Evolutionary conservation across 2,329 filamentous ascomycete species (phyloP).

Genomic region (Botrytis pseudocinerea): DNA sequence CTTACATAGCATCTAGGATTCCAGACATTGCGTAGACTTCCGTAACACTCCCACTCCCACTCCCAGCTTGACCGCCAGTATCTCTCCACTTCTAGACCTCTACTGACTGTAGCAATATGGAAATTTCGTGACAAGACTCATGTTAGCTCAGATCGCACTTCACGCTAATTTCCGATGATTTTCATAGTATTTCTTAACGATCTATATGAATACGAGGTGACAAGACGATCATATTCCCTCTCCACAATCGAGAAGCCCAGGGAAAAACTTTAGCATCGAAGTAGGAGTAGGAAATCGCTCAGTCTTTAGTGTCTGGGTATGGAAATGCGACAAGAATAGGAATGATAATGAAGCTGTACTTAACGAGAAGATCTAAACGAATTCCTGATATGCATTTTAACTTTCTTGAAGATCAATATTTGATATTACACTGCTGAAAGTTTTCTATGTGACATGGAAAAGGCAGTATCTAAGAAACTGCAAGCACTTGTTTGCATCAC

Average conservation of each 20-base stretch:
- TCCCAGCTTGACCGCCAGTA: neutral
- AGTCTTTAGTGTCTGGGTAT: neutral
- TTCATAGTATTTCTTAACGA: neutral
- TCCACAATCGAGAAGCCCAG: neutral
- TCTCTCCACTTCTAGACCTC: neutral
- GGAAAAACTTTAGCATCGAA: fast-evolving
- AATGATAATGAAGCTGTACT: neutral
- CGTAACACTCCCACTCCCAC: neutral
- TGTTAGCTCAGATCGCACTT: too few species aligned
- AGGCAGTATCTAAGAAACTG: neutral
- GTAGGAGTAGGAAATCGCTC: neutral
- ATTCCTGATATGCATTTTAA: neutral
- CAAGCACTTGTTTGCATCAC: neutral
- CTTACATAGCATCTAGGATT: fast-evolving
- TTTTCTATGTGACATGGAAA: neutral
- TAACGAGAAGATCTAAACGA: neutral
- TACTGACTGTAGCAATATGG: neutral
- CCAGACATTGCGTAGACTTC: neutral
- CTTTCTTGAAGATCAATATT: neutral
- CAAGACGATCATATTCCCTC: neutral
- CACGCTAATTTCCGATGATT: neutral
- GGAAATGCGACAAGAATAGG: neutral
- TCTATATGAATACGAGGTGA: neutral
- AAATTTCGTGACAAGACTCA: neutral
- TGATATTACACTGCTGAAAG: neutral